A percentile compares a stretch with the other conserved stretches of the same genome.
These are phyloP conservation scores for Cyclotella sp. DNA, from an alignment of 108 stramenopile genomes.

Conservation along the genomic window DNA sequence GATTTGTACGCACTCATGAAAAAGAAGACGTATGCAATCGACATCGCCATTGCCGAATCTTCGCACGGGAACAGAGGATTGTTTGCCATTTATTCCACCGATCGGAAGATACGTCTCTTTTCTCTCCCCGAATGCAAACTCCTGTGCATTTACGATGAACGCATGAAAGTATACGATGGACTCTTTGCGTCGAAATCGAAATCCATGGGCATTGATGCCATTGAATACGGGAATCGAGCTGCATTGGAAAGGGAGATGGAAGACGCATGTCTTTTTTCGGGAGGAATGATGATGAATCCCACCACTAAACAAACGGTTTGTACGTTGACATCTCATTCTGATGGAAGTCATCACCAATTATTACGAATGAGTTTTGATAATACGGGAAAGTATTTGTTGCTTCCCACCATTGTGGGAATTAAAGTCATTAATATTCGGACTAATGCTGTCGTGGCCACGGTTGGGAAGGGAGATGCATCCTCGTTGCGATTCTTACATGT, in stretches of 20 bases:
- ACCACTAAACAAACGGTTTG: conserved; percentile 30
- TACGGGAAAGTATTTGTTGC: conserved; percentile 83
- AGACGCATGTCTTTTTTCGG: conserved; percentile 50
- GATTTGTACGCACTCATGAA: conserved; percentile 91
- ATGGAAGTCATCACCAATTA: conserved; percentile 38
- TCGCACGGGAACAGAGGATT: neutral
- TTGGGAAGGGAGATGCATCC: conserved; percentile 89
- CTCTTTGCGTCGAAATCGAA: conserved; percentile 36
- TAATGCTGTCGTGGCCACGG: conserved; percentile 75
- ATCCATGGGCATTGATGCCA: conserved; percentile 78
- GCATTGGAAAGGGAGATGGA: conserved; percentile 92
- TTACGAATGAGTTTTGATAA: conserved; percentile 82
- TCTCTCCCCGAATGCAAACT: conserved; percentile 82
- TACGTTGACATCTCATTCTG: conserved; percentile 28
- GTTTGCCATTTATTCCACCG: conserved; percentile 85
- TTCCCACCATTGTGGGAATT: conserved; percentile 92
- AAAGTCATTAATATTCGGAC: conserved; percentile 91
- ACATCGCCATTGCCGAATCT: conserved; percentile 64
- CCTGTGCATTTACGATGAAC: conserved; percentile 89
- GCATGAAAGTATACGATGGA: conserved; percentile 74
- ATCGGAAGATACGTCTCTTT: conserved; percentile 88
- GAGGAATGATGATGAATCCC: conserved; percentile 32
- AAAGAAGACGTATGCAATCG: conserved; percentile 80
- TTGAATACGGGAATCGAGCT: conserved; percentile 90
- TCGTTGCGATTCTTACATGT: conserved; percentile 86